phyloP scores from a whole-genome alignment of 169 alveolate species.

The Cryptosporidium tyzzeri region DNA sequence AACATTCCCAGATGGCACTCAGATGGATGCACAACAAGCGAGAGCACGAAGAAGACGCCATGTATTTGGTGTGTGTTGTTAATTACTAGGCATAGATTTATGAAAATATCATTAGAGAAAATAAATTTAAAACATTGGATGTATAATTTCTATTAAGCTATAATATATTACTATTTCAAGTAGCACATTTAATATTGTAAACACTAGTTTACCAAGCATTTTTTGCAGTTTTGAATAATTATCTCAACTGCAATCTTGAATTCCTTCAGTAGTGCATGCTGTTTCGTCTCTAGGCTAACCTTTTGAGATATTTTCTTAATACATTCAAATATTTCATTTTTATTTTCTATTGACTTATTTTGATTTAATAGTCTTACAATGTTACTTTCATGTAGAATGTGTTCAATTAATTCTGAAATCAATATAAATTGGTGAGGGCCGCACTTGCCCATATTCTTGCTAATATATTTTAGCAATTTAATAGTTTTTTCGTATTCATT shows the following conservation, averaged over 20 bases:
- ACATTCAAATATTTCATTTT: constrained; percentile 25
- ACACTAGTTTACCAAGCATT: neutral
- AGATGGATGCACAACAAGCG: constrained; percentile 78
- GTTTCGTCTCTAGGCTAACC: constrained; percentile 51
- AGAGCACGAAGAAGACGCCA: constrained; percentile 76
- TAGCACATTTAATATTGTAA: neutral
- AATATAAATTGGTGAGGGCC: constrained; percentile 40
- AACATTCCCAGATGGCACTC: constrained; percentile 77
- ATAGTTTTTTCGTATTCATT: constrained; percentile 3
- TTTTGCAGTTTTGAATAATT: constrained; percentile 47
- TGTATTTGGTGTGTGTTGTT: constrained; percentile 72
- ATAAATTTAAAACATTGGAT: neutral
- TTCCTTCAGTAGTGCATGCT: constrained; percentile 42
- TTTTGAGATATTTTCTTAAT: constrained; percentile 54
- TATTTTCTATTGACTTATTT: neutral
- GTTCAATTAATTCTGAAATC: constrained; percentile 52
- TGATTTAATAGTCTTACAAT: neutral
- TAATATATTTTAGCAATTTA: constrained; percentile 21
- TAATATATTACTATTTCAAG: neutral
- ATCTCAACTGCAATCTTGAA: constrained; percentile 6
- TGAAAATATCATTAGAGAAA: neutral
- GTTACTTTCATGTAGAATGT: constrained; percentile 44
- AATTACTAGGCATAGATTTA: neutral
- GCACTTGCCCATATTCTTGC: constrained; percentile 29
- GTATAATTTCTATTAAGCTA: neutral